Evolutionary conservation across 208 protist species (phyloP), one percentile per base, ranked within the genome.

Genomic region (Trichomonas tenax): DNA sequence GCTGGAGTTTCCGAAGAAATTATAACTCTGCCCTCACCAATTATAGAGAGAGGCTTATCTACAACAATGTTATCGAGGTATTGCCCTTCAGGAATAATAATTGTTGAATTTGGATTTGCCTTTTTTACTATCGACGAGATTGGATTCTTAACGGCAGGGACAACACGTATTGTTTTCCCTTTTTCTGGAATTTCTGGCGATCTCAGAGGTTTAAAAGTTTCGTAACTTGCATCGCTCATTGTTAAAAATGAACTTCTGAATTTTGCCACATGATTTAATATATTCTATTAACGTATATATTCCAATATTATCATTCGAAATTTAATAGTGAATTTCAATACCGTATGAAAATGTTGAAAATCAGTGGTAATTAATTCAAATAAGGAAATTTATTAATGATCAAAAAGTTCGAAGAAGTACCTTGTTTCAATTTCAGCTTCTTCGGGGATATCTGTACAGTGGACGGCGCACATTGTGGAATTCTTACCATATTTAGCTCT

Each of bases 381-480:
- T 46, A 89, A 89, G 38, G 21, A 89, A 31, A 14, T 89, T 93
- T 51, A 51, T 36, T 93, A 34, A 93, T 93, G 41, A 93, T 17
- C 49, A 46, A 96, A 49, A n/a, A 96, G 51, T 10, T n/a, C 34
- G 63, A 97, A 97, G 44, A 96, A 97, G 46, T 82, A 97, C 81
- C 88, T 82, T 0, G 93, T 82, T 96, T 99, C 98, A 0, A 99
- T 96, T 34, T 98, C 97, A 31, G 98, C 98, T 96, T 99, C 98
- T 95, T 99, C 98, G 86, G 98, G 97, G 34, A 99, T 97, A 97
- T 99, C 98, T 41, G 98, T 99, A 97, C 98, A 96, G 45, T 96
- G 93, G 98, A 99, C 98, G 9, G 97, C 98, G 96, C 99, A 99
- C 44, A 97, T 96, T 38, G 98, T 97, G 36, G 97, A 98, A 96